phyloP scores from a whole-genome alignment of 139 green algal species.

The Ettlia oleoabundans region DNA sequence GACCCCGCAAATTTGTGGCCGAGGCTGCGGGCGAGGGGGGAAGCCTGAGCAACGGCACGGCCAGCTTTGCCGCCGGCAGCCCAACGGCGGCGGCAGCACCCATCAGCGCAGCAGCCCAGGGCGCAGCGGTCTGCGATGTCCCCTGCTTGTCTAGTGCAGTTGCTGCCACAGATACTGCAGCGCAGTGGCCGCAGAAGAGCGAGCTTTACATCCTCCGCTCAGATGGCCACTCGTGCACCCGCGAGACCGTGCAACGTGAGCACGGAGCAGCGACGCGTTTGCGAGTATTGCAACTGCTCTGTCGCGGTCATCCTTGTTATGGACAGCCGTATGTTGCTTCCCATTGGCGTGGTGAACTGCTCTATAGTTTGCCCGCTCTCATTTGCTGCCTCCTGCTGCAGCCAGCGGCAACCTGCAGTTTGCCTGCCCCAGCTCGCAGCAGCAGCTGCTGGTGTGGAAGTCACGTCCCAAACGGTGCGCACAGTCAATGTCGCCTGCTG shows the following conservation, averaged over 20 bases:
- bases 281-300: not conserved
- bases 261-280: not conserved
- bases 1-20: not conserved
- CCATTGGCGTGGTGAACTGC: too few species aligned
- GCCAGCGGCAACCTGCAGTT: slow-evolving; percentile 85
- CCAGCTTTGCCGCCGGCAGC: too few species aligned
- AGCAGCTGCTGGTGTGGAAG: slow-evolving; percentile 97
- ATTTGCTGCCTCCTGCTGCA: slow-evolving; percentile 48
- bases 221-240: slow-evolving; percentile 90
- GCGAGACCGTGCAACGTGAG: slow-evolving; percentile 80
- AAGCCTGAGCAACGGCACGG: not conserved
- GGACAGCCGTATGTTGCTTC: too few species aligned
- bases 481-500: not conserved
- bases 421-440: slow-evolving; percentile 91
- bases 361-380: too few species aligned
- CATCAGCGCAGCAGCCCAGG: not conserved
- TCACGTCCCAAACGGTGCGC: slow-evolving; percentile 74
- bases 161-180: too few species aligned
- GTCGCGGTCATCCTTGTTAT: too few species aligned
- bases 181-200: slow-evolving; percentile 28
- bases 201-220: slow-evolving; percentile 61
- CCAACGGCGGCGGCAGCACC: not conserved
- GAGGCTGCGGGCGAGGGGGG: not conserved
- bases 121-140: not conserved
- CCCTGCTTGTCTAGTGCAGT: too few species aligned